These are phyloP conservation scores for Paramyrothecium roridum DNA, from an alignment of 2,329 filamentous ascomycete species.

Conservation along the genomic window DNA sequence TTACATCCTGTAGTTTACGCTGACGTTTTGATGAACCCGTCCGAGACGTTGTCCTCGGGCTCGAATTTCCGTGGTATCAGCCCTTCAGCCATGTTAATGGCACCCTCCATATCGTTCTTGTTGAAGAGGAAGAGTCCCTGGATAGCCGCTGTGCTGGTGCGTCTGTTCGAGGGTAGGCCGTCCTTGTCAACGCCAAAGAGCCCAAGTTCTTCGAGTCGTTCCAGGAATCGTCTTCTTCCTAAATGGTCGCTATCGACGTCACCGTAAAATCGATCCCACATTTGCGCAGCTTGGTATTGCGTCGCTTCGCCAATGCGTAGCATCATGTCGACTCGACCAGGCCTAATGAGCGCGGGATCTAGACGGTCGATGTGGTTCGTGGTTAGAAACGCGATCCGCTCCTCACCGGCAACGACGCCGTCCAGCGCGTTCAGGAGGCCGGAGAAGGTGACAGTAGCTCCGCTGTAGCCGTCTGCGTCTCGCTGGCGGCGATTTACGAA, in stretches of 20 bases:
- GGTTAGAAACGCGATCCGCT: conserved; percentile 89
- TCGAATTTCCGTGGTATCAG: conserved; percentile 58
- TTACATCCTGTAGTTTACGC: conserved; percentile 20
- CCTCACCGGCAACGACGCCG: conserved; percentile 90
- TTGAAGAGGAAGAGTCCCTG: conserved; percentile 95
- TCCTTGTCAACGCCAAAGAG: conserved; percentile 60
- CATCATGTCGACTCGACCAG: conserved; percentile 91
- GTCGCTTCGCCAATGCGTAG: conserved; percentile 86
- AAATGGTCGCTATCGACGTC: conserved; percentile 66
- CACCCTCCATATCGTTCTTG: conserved; percentile 85
- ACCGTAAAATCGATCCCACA: conserved; percentile 96
- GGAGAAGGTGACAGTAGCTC: conserved; percentile 90
- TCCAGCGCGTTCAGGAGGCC: conserved; percentile 83
- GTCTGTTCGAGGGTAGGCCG: conserved; percentile 41
- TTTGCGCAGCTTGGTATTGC: conserved; percentile 74
- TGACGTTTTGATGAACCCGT: conserved; percentile 38
- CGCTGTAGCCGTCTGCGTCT: conserved; percentile 79
- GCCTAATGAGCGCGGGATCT: conserved; percentile 84
- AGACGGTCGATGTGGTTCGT: conserved; percentile 91
- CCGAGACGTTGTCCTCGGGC: conserved; percentile 33
- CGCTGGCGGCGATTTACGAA: conserved; percentile 77
- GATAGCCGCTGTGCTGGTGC: conserved; percentile 83
- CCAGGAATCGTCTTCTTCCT: conserved; percentile 67
- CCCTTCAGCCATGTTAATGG: conserved; percentile 74
- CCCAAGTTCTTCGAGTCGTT: conserved; percentile 65